Conservation (phyloP, 2,329 filamentous ascomycete species). For the Xylaria sp. region DNA sequence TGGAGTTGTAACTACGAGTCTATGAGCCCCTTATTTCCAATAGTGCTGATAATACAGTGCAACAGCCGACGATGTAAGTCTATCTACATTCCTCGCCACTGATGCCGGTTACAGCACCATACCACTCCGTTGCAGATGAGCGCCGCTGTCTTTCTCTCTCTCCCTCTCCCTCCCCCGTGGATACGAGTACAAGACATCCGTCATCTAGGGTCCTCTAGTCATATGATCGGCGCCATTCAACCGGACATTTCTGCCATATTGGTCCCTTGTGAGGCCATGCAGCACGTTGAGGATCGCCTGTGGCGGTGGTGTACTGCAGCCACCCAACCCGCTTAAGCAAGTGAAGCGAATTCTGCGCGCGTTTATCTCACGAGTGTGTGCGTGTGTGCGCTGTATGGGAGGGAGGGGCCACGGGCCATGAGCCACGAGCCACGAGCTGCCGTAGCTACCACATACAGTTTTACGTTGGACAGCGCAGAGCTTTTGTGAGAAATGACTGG, state of each 20-base stretch:
- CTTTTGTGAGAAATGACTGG: slow-evolving; percentile 17
- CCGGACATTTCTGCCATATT: slow-evolving; percentile 45
- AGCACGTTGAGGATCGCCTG: slow-evolving; percentile 35
- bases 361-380: slow-evolving; percentile 21
- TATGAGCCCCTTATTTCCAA: neutral
- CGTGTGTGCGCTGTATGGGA: slow-evolving; percentile 7
- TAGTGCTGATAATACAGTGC: slow-evolving; percentile 30
- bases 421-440: slow-evolving; percentile 30
- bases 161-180: slow-evolving; percentile 10
- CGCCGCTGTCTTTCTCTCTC: slow-evolving; percentile 30
- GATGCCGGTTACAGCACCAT: slow-evolving; percentile 22
- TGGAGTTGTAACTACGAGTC: slow-evolving; percentile 5
- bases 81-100: slow-evolving; percentile 25
- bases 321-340: slow-evolving; percentile 28
- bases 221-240: slow-evolving; percentile 47
- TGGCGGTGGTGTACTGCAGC: slow-evolving; percentile 34
- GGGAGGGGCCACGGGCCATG: slow-evolving; percentile 8
- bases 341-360: slow-evolving; percentile 32
- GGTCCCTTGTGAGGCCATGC: slow-evolving; percentile 23
- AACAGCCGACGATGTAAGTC: slow-evolving; percentile 22
- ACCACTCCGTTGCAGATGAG: slow-evolving; percentile 23
- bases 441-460: slow-evolving; percentile 27
- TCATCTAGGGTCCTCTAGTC: slow-evolving; percentile 39
- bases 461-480: slow-evolving; percentile 28
- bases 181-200: slow-evolving; percentile 28